Evolutionary conservation across 192 early-diverging fungal species (phyloP), one percentile per base, ranked within the genome.

Genomic region (Coemansia sp.): DNA sequence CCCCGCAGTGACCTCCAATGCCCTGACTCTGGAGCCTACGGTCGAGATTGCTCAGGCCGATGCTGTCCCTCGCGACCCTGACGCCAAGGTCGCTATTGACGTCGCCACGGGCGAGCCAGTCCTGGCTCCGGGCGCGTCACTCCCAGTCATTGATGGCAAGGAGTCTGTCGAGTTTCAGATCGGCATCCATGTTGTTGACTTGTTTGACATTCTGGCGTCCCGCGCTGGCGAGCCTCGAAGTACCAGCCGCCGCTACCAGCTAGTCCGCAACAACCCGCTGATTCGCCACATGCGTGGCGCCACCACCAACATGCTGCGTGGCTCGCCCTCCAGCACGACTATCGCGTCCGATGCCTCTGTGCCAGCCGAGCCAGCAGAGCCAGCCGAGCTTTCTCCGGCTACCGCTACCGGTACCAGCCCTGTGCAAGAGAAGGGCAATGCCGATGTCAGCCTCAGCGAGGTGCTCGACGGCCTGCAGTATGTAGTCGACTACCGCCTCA

Each of bases 401-500:
- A 33, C 20, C 0, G 33, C 26, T n/a, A 33, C 28, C 20, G 21
- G 3, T 28, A 57, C 14, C 16, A 14, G 11, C 14, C 25, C 37
- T 28, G 16, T 11, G 26, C 56, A 60, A 16, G 64, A 53, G 34
- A 43, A 53, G 42, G 64, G 64, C 33, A 59, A 53, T 20, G 57
- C 52, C 13, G 73, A 72, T 43, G 36, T 81, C 41, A 75, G 61
- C 52, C 70, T 81, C 16, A 61, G 73, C 34, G 94, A 96, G 73
- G 90, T 96, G 41, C 86, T 98, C 21, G 87, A 88, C 28, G 89
- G 96, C 13, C 83, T 98, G 57, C 92, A 91, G 55, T 98, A 97
- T 77, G 94, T 96, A 25, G 93, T 95, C 86, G 92, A 96, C 68
- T 95, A 91, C 75, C 90, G 93, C 23, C 87, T 98, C 61, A 90